Conservation (phyloP, 352 stramenopile species). For the Phytophthora multivora region DNA sequence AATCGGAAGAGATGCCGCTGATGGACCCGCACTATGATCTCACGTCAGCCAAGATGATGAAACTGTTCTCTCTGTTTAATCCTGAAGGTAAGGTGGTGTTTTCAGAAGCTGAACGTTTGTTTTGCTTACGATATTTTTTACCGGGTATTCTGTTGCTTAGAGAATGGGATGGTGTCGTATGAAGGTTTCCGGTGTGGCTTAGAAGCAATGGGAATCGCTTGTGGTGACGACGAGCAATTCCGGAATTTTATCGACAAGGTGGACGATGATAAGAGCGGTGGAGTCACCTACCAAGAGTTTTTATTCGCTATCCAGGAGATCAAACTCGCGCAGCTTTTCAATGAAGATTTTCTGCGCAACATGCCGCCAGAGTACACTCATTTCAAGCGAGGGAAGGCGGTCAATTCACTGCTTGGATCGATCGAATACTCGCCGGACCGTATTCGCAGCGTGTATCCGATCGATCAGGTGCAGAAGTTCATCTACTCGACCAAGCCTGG, state of each 20-base stretch:
- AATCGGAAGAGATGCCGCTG: slow-evolving; percentile 58
- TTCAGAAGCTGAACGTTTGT: slow-evolving; percentile 37
- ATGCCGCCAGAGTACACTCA: slow-evolving; percentile 36
- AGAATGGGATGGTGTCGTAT: slow-evolving; percentile 74
- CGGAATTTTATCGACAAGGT: slow-evolving; percentile 76
- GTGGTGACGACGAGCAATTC: slow-evolving; percentile 69
- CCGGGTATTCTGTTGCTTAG: slow-evolving; percentile 15
- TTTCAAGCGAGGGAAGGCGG: slow-evolving; percentile 12
- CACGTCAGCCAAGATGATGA: slow-evolving; percentile 67
- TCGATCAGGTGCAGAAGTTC: slow-evolving; percentile 77
- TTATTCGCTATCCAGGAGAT: slow-evolving; percentile 87
- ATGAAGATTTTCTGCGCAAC: slow-evolving; percentile 57
- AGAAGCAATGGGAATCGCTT: slow-evolving; percentile 79
- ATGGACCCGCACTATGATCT: slow-evolving; percentile 90
- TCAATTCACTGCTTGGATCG: slow-evolving; percentile 46
- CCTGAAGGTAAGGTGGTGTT: slow-evolving; percentile 45
- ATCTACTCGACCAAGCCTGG: slow-evolving; percentile 82
- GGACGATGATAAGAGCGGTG: slow-evolving; percentile 81
- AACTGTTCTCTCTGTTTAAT: slow-evolving; percentile 70
- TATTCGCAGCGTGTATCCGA: slow-evolving; percentile 77
- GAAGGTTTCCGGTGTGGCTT: slow-evolving; percentile 75
- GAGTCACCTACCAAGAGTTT: slow-evolving; percentile 87
- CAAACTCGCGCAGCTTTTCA: slow-evolving; percentile 88
- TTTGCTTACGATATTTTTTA: slow-evolving; percentile 1
- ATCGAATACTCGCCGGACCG: slow-evolving; percentile 83